Percentiles rank a stretch among this genome's conserved stretches.
These are phyloP conservation scores for Gossypium ekmanianum DNA, from an alignment of 345 rosid genomes.

Conservation along the genomic window DNA sequence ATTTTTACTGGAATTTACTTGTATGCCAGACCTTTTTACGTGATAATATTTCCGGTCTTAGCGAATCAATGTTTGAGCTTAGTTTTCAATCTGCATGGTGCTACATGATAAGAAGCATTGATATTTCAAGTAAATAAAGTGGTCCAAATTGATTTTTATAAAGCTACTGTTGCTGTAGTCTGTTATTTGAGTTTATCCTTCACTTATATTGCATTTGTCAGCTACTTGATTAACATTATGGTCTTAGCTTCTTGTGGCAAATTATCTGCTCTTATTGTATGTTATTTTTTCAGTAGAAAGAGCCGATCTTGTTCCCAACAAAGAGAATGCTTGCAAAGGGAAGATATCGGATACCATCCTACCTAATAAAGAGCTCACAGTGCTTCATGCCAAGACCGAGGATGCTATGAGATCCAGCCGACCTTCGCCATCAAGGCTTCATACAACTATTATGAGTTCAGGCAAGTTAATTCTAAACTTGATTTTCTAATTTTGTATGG, in stretches of 20 bases:
- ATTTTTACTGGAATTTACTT: background rate
- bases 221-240: background rate
- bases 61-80: background rate
- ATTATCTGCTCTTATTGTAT: constrained; percentile 1
- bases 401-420: background rate
- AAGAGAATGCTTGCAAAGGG: constrained; percentile 9
- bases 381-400: constrained; percentile 5
- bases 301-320: constrained; percentile 3
- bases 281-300: constrained; percentile 18
- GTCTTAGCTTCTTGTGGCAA: background rate
- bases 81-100: background rate
- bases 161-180: background rate
- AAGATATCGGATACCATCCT: background rate
- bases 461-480: constrained; percentile 1
- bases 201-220: background rate
- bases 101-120: background rate
- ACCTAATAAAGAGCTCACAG: constrained; percentile 14
- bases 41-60: background rate
- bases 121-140: background rate
- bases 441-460: constrained; percentile 10
- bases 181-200: background rate
- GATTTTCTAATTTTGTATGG: background rate
- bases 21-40: background rate
- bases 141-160: background rate
- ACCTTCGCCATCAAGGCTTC: constrained; percentile 9